Base-by-base conservation (phyloP, 257 asterid species). In the Agastache rugosa region DNA sequence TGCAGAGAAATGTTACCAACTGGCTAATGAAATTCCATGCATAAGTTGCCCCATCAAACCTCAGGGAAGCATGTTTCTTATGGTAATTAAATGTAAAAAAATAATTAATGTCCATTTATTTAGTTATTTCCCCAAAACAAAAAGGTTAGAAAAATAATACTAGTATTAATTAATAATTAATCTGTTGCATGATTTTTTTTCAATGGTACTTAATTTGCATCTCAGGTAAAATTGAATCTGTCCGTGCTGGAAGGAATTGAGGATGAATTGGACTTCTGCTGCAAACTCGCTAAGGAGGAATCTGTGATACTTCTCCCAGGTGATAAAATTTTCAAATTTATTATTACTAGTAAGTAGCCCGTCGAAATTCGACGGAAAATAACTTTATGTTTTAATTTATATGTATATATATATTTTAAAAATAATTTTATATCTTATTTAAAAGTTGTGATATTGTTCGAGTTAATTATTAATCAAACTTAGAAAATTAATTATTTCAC, bases 261-360 rank as follows among this genome's bases (percentile, higher is more conserved):
- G 4, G 85, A 84, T 64, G 94, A 88, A 70, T 22, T 79, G 82
- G 93, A 88, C 25, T 90, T 88, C 74, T 81, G 88, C 37, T 44
- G 76, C 29, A 87, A 78, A 75, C 91, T 90, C 4, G 91, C 91
- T 22, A 77, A 69, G 31, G 95, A 90, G 85, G 92, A 90, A 78
- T 83, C 92, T 0, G 86, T 83, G 34, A n/a, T 88, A 29, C 61
- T 84, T 67, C 73, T 90, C 54, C 96, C 96, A 65, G 96, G 96
- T 90, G 37, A 85, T 66, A 58, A 34, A 45, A 45, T n/a, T n/a
- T n/a, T n/a, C n/a, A n/a, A n/a, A n/a, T n/a, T n/a, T n/a, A n/a
- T n/a, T n/a, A n/a, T n/a, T n/a, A n/a, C n/a, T n/a, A n/a, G n/a
- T n/a, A n/a, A n/a, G n/a, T n/a, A n/a, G n/a, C n/a, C n/a, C n/a